Base-by-base conservation (phyloP, 2,329 filamentous ascomycete genomes). In the Juglanconis sp. region DNA sequence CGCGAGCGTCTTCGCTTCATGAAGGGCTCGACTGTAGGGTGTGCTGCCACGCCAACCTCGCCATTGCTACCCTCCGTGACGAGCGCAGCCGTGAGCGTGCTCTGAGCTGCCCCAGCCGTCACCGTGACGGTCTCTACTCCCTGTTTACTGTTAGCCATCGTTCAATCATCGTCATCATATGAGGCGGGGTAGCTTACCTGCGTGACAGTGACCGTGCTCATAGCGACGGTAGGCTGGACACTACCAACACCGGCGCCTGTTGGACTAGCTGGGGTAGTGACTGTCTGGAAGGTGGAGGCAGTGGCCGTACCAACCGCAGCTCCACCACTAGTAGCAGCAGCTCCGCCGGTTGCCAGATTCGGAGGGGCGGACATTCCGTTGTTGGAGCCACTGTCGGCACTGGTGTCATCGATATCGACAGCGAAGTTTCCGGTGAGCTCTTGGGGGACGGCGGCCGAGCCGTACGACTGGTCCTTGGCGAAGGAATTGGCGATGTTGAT, bases 391-490 rank as follows among this genome's bases (percentile, higher is more conserved):
- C 58, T 61, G 51, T 63, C 58, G 2, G 61, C 58, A 10, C 17
- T 36, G 38, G 54, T 31, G 8, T 56, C 58, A 11, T 49, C 54
- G 30, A 81, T 71, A 38, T 72, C 65, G 57, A 84, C 78, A 55
- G 78, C 71, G 65, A 77, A 83, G 67, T 76, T 74, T 63, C 72
- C 76, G 38, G 64, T 62, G 68, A 83, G 77, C 71, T 83, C 80
- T 4, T 67, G 67, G 61, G 75, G 67, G 63, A 83, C 76, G 49
- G 77, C 81, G 32, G 74, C 75, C 57, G 68, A 70, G 68, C 76
- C 77, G 57, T 78, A 70, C 66, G 79, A 71, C 60, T 76, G 74
- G 48, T 74, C 67, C 2, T 70, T 61, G 53, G 70, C 65, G 61
- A 74, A 81, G 24, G 63, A 52, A 52, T 68, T 64, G 3, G 56